Evolutionary conservation across 345 rosid species (phyloP), one percentile per base, ranked within the genome.

Genomic region (Punica granatum): DNA sequence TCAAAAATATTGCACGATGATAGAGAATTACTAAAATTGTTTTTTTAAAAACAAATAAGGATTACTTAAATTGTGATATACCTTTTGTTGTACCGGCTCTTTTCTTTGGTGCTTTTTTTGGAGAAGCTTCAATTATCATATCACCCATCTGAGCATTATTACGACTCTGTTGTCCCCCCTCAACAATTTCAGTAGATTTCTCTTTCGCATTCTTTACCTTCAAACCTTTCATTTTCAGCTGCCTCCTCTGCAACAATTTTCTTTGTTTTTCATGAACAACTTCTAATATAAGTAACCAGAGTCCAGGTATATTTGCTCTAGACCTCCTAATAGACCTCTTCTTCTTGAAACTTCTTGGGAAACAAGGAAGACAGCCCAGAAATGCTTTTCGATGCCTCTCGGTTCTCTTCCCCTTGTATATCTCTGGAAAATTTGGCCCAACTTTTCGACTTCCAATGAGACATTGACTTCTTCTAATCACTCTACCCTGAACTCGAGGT

Each of bases 251-350:
- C 26, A 16, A 16, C 30, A 64, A 44, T 44, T 49, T 39, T 34
- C 33, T 25, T 51, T 67, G 15, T 34, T 31, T 43, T 26, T 51
- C 21, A 30, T 33, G 37, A 3, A 32, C 1, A 49, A 33, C 26
- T 39, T 58, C 43, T 19, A 72, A 31, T 31, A 31, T 26, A 42
- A 18, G 11, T 60, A 49, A 58, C 56, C 59, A 41, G 67, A 60
- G 11, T 25, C 63, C 46, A 23, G 42, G 13, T 37, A 28, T 43
- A 33, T 64, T 49, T 44, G 33, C 41, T 46, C 44, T 60, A 9
- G 67, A 67, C 61, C 70, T 73, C 56, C 77, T 76, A 41, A 12
- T 67, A 1, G 68, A 71, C 41, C 80, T 80, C 15, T 0, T 63
- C 34, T 54, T 69, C 69, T 46, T 75, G 46, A 32, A 68, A 0